Base-by-base conservation (phyloP, 1,284 basidiomycete species). In the Ceratobasidium sp. region DNA sequence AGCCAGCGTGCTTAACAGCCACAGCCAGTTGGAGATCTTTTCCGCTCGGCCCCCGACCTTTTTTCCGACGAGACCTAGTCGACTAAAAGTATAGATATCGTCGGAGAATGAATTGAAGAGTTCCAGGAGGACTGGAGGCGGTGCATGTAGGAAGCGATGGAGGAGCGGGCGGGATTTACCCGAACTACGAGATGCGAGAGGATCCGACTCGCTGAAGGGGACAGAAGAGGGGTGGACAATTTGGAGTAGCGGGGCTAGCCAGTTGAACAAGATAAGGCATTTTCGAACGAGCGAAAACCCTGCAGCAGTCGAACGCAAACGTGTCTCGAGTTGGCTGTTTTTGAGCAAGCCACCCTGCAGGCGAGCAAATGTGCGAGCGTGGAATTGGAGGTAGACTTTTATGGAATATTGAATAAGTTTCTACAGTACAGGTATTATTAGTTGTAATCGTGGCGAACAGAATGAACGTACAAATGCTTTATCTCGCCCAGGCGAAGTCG, bases 341-440 rank as follows among this genome's bases (percentile, higher is more conserved):
- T 56, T 56, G 53, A 56, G 24, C 2, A 33, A 31, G 3, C 87
- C 88, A 90, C 79, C 82, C 79, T 11, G 85, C 83, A 75, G 85
- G 85, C 65, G 81, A 81, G 19, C 73, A 63, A 66, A 54, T 82
- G 82, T 44, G 89, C 77, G 72, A 83, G 81, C 78, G 82, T 87
- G 93, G 80, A 93, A 89, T 33, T 91, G 81, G 50, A 94, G 84
- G 81, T 91, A 93, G 73, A 93, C 83, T 62, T 89, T 88, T 77
- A 94, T 87, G 29, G 90, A 87, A 81, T 94, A 94, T 84, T 94
- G 93, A 74, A 94, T 89, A 73, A 93, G 79, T 94, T 94, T 94
- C 93, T 94, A 76, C 50, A 56, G 24, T 36, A 36, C 27, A 57
- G 48, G 54, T 15, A 41, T 59, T 59, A 63, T 45, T 72, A 44